phyloP scores from a whole-genome alignment of 768 basidiomycete species.

The Mrakia frigida region DNA sequence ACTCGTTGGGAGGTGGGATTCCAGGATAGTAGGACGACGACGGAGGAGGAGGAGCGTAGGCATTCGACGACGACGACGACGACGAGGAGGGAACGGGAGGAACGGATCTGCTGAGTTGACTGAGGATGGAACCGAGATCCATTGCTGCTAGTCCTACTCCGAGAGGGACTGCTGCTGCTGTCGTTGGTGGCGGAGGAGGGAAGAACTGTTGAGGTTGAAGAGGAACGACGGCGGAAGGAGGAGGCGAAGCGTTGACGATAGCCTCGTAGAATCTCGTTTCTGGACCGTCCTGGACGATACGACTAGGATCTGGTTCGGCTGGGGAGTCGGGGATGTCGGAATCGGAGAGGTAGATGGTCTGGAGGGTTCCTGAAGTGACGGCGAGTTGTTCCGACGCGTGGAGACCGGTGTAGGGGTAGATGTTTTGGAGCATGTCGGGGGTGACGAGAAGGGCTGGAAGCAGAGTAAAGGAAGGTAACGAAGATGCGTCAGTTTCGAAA shows the following conservation, averaged over 20 bases:
- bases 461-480: neutral
- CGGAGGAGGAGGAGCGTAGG: too few species aligned
- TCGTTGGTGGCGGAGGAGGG: neutral
- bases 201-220: neutral
- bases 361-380: conserved; percentile 49
- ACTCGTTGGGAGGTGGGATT: too few species aligned
- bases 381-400: conserved; percentile 46
- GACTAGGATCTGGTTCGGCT: conserved; percentile 47
- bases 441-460: neutral
- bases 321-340: conserved; percentile 74
- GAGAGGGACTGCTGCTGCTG: neutral
- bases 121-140: neutral
- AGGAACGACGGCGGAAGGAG: neutral
- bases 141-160: neutral
- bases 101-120: neutral
- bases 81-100: neutral
- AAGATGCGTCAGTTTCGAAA: too few species aligned
- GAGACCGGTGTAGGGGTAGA: conserved; percentile 53
- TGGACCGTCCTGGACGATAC: neutral
- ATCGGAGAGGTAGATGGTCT: conserved; percentile 65
- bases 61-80: neutral
- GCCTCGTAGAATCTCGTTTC: neutral
- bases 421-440: neutral
- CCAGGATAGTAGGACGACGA: too few species aligned
- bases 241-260: neutral